Evolutionary conservation across 2,329 filamentous ascomycete species (phyloP).

Genomic region (Aspergillus proliferans): DNA sequence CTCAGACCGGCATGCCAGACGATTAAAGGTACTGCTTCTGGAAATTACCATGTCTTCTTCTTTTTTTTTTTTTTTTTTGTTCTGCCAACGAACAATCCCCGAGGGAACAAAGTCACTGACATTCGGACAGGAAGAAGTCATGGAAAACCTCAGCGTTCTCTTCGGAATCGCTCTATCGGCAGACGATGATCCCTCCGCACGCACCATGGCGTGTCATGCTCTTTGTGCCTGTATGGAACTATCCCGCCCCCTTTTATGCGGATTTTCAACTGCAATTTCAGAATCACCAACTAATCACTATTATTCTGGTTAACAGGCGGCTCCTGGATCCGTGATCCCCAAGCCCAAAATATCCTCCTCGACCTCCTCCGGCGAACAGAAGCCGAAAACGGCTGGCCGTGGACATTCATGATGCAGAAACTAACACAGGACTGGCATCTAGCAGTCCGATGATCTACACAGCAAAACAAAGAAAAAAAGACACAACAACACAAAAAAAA

Average conservation of each 20-base stretch:
- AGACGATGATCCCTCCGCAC: slow-evolving; percentile 27
- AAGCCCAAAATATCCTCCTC: slow-evolving; percentile 17
- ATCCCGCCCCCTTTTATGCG: neutral
- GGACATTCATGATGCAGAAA: slow-evolving; percentile 14
- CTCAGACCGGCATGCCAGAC: slow-evolving; percentile 10
- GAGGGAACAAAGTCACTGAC: neutral
- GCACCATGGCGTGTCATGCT: slow-evolving; percentile 29
- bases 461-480: neutral
- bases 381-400: slow-evolving; percentile 18
- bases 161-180: slow-evolving; percentile 29
- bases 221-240: slow-evolving; percentile 24
- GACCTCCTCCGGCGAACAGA: slow-evolving; percentile 18
- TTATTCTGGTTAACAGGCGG: slow-evolving; percentile 13
- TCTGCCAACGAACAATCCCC: too few relatives aligned
- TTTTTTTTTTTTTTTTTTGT: too few relatives aligned
- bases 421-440: slow-evolving; percentile 14
- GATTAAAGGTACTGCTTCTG: slow-evolving; percentile 17
- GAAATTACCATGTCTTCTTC: neutral
- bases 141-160: slow-evolving; percentile 23
- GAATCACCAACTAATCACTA: neutral
- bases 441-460: neutral
- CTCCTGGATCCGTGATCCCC: slow-evolving; percentile 25
- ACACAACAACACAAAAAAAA: neutral
- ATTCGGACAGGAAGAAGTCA: slow-evolving; percentile 16
- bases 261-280: neutral